These are phyloP conservation scores for Gaultheria prostrata DNA, from an alignment of 148 eudicot genomes.

Conservation along the genomic window DNA sequence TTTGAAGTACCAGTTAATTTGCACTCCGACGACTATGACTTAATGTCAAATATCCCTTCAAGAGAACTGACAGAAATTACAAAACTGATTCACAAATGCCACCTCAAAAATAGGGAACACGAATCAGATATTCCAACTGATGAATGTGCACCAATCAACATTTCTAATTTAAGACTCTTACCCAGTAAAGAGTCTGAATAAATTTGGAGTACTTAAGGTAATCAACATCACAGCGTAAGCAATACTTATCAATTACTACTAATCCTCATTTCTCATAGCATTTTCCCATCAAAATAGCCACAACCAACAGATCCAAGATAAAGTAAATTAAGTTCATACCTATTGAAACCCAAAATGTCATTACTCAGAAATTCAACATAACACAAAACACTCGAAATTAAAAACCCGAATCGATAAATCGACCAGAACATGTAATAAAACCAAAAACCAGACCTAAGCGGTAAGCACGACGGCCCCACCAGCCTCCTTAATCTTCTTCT, in stretches of 20 bases:
- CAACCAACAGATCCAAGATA: neutral
- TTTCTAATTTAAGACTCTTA: neutral
- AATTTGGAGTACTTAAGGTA: neutral
- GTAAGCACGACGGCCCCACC: constrained; percentile 55
- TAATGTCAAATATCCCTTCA: no score
- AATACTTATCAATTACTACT: neutral
- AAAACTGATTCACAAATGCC: neutral
- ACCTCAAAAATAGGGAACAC: neutral
- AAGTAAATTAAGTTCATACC: neutral
- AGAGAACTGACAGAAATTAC: no score
- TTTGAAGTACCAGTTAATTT: no score
- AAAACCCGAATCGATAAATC: constrained; percentile 13
- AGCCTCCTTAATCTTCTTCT: constrained; percentile 52
- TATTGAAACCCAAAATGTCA: neutral
- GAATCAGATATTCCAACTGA: neutral
- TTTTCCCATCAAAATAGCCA: neutral
- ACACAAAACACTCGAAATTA: neutral
- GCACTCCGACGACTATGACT: no score
- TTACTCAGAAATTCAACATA: neutral
- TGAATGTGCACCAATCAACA: neutral
- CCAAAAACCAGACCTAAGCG: constrained; percentile 29
- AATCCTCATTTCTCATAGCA: neutral
- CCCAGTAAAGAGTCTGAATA: neutral
- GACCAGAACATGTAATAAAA: neutral
- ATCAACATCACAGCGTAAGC: neutral